Evolutionary conservation across 768 basidiomycete genomes (phyloP), one percentile per base, ranked within the genome.

Genomic region (Psilocybe tampanensis): DNA sequence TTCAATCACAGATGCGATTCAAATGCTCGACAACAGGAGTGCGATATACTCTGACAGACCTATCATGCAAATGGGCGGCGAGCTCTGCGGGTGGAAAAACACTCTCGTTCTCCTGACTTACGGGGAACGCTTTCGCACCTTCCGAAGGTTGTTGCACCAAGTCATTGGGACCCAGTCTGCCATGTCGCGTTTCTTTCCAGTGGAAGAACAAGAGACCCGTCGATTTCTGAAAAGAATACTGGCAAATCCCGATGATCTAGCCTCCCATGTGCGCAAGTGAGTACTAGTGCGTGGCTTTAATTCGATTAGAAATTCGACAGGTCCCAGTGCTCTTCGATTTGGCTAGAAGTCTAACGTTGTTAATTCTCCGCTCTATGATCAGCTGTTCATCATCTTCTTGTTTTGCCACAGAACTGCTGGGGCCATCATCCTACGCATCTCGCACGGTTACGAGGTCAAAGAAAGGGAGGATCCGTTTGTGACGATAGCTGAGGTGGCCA

Each of bases 1-100:
- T 63, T 75, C 72, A 0, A 62, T 58, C 6, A 63, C 76, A 22
- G 53, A 62, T 1, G 81, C 82, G 3, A 62, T 71, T n/a, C 78
- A 82, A 24, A 70, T 84, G 69, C 76, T 85, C 22, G 79, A 84
- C 32, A 79, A 77, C 58, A 80, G 78, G 54, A 78, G 83, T 32
- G 68, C 74, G 13, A 75, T 78, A 26, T 84, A 85, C 61, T 86
- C 85, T 17, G 83, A 85, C 65, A 73, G 85, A 32, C 82, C 85
- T 0, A 55, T 72, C 17, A 63, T 75, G 47, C 69, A 69, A 29
- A 77, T 80, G 75, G 72, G 73, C 8, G 75, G 74, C 13, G 75
- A 77, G 33, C 69, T 82, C 17, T 78, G 73, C 2, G 74, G 74
- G 0, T 75, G 75, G 74, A 76, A 73, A 51, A 65, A 73, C 52